phyloP scores from a whole-genome alignment of 2,329 filamentous ascomycete genomes.

The Colletotrichum sp. region DNA sequence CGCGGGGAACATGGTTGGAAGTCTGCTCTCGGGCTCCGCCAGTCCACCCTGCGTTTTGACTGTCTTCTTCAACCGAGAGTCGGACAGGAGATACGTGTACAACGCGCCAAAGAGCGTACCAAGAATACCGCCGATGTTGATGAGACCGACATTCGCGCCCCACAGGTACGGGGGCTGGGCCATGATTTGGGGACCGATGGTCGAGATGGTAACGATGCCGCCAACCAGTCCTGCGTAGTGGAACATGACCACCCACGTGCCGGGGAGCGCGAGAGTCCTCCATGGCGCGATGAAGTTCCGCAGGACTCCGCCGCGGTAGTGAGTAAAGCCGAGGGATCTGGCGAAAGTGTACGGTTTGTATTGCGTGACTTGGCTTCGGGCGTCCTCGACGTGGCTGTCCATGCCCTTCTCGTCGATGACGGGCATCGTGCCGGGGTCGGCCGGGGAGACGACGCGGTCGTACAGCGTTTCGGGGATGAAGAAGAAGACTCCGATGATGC shows the following conservation, averaged over 20 bases:
- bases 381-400: neutral
- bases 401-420: constrained; percentile 4
- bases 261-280: constrained; percentile 32
- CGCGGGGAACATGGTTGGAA: constrained; percentile 33
- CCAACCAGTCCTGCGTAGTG: constrained; percentile 42
- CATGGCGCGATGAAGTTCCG: constrained; percentile 31
- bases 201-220: constrained; percentile 37
- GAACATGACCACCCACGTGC: constrained; percentile 39
- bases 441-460: constrained; percentile 14
- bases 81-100: constrained; percentile 30
- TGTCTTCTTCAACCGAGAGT: constrained; percentile 24
- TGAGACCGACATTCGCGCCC: constrained; percentile 34
- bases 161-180: constrained; percentile 35
- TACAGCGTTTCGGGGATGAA: constrained; percentile 40
- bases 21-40: constrained; percentile 37
- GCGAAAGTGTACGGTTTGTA: neutral
- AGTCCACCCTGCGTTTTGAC: constrained; percentile 29
- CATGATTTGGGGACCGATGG: constrained; percentile 35
- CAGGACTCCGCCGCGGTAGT: constrained; percentile 21
- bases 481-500: constrained; percentile 30
- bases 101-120: constrained; percentile 32
- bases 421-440: neutral
- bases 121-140: constrained; percentile 37
- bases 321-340: constrained; percentile 23
- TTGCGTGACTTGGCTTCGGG: neutral